These are phyloP conservation scores for Alternaria arborescens DNA, from an alignment of 2,329 filamentous ascomycete species.

Conservation along the genomic window DNA sequence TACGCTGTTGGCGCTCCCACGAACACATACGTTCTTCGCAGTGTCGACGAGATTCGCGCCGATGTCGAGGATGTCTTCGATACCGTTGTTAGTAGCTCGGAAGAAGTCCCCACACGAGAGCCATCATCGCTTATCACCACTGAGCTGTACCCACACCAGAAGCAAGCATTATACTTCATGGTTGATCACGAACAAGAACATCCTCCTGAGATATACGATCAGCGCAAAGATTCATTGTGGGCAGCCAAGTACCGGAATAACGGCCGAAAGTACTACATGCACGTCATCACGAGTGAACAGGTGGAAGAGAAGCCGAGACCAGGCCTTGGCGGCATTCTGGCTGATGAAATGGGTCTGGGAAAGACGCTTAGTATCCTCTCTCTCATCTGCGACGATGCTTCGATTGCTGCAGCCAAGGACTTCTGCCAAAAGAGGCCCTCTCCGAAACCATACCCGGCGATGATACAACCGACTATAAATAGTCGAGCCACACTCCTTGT, in stretches of 20 bases:
- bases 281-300: slow-evolving; percentile 78
- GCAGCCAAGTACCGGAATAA: slow-evolving; percentile 65
- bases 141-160: slow-evolving; percentile 82
- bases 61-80: slow-evolving; percentile 91
- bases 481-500: slow-evolving; percentile 83
- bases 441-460: slow-evolving; percentile 16
- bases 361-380: slow-evolving; percentile 80
- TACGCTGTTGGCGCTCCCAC: slow-evolving; percentile 15
- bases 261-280: slow-evolving; percentile 73
- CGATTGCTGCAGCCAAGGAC: slow-evolving; percentile 66
- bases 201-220: slow-evolving; percentile 67
- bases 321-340: slow-evolving; percentile 57
- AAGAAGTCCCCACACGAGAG: slow-evolving; percentile 78
- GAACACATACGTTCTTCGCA: slow-evolving; percentile 31
- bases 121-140: slow-evolving; percentile 70
- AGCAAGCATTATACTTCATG: slow-evolving; percentile 90
- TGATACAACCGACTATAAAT: slow-evolving; percentile 62
- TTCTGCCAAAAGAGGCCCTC: slow-evolving; percentile 67
- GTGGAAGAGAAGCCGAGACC: slow-evolving; percentile 44
- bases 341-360: slow-evolving; percentile 62
- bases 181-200: slow-evolving; percentile 75
- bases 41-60: slow-evolving; percentile 81
- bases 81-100: slow-evolving; percentile 72
- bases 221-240: slow-evolving; percentile 79
- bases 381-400: slow-evolving; percentile 68